Percentiles rank a stretch among this genome's conserved stretches.
Conservation (phyloP, 768 basidiomycete species). For the Tephrocybe sp. region DNA sequence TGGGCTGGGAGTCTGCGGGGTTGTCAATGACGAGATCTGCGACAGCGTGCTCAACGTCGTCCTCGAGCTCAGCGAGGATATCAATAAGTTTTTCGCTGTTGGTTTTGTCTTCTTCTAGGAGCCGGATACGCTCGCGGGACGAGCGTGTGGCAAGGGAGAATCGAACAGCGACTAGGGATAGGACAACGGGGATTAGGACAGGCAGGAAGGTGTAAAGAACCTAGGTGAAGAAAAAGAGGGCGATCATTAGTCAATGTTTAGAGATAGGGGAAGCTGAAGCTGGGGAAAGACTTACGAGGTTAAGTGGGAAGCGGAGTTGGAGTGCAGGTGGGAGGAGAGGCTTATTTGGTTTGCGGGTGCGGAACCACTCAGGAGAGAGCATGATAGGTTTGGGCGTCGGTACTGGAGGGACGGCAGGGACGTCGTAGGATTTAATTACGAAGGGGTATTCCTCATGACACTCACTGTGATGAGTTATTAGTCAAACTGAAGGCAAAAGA, state of each 20-base stretch:
- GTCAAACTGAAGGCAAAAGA: background rate
- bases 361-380: constrained; percentile 47
- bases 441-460: constrained; percentile 56
- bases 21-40: constrained; percentile 56
- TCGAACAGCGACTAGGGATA: constrained; percentile 55
- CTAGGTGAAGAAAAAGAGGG: constrained; percentile 36
- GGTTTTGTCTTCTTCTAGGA: constrained; percentile 56
- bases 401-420: constrained; percentile 44
- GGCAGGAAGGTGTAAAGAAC: constrained; percentile 58
- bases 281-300: constrained; percentile 50
- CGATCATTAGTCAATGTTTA: too few relatives aligned
- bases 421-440: constrained; percentile 52
- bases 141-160: constrained; percentile 56
- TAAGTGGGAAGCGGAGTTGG: constrained; percentile 65
- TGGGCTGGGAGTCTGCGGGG: constrained; percentile 19
- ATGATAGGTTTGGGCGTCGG: constrained; percentile 35
- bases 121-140: constrained; percentile 64
- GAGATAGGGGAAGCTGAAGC: too few relatives aligned
- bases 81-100: constrained; percentile 52
- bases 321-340: constrained; percentile 60
- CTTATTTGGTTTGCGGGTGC: constrained; percentile 32
- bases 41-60: constrained; percentile 58
- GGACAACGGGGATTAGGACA: constrained; percentile 58
- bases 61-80: constrained; percentile 58
- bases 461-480: constrained; percentile 37